Evolutionary conservation across 345 rosid species (phyloP).

Genomic region (Lumnitzera littorea): DNA sequence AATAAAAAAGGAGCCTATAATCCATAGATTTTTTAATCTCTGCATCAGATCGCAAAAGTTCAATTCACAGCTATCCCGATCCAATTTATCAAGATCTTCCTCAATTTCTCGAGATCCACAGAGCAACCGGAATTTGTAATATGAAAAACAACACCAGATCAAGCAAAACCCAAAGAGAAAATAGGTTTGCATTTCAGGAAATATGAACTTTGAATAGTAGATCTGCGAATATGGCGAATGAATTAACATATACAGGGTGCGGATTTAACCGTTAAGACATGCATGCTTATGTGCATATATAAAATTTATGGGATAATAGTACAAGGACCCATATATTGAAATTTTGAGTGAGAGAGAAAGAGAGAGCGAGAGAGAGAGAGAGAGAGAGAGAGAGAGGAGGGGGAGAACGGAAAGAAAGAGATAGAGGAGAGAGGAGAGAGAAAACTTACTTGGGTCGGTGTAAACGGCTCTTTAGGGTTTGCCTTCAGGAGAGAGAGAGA

Average conservation of each 20-base stretch:
- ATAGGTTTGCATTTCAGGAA: conserved; percentile 5
- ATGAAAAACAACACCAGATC: conserved; percentile 11
- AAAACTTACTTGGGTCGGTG: conserved; percentile 16
- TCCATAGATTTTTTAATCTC: too few species aligned
- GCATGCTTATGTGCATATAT: conserved; percentile 6
- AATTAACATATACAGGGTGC: conserved; percentile 7
- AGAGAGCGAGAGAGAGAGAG: conserved; percentile 41
- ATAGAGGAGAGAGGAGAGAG: conserved; percentile 28
- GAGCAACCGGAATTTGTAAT: conserved; percentile 6
- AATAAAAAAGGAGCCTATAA: too few species aligned
- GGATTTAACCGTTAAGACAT: background rate
- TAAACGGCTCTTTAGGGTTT: background rate
- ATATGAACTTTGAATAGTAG: conserved; percentile 19
- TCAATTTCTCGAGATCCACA: too few species aligned
- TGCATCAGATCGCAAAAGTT: too few species aligned
- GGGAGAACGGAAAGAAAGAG: conserved; percentile 23
- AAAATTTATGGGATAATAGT: conserved; percentile 22
- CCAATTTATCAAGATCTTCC: too few species aligned
- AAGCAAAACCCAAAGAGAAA: conserved; percentile 25
- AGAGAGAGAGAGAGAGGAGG: conserved; percentile 45
- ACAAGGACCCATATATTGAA: conserved; percentile 59
- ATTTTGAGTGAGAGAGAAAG: conserved; percentile 31
- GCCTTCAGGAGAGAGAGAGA: background rate
- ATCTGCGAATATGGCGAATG: conserved; percentile 21
- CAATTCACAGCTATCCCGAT: too few species aligned